Evolutionary conservation across 2,329 filamentous ascomycete genomes (phyloP).

Genomic region (Fusarium albosuccineum): DNA sequence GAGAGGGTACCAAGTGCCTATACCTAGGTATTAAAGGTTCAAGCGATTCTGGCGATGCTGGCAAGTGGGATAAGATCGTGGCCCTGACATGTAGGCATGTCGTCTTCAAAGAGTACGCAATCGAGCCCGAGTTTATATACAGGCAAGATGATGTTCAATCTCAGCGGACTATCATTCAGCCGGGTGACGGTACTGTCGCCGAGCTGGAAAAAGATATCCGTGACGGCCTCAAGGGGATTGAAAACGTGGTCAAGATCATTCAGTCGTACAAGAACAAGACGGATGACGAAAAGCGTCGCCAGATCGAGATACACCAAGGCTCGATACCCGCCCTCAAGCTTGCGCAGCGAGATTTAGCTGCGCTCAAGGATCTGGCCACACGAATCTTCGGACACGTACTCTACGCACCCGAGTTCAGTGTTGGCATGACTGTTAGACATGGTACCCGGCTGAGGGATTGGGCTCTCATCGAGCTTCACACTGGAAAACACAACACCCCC

Average conservation of each 20-base stretch:
- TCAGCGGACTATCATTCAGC: slow-evolving; percentile 10
- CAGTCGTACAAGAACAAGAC: not conserved
- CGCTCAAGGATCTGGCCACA: not conserved
- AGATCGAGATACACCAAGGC: not conserved
- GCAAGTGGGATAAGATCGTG: not conserved
- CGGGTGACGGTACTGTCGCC: not conserved
- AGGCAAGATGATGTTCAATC: not conserved
- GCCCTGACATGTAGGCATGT: slow-evolving; percentile 25
- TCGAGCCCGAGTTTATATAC: slow-evolving; percentile 1
- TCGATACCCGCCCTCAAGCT: no score
- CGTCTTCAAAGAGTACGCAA: not conserved
- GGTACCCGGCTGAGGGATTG: not conserved
- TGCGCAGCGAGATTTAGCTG: not conserved
- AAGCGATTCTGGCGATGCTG: no score
- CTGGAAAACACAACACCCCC: not conserved
- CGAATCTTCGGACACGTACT: not conserved
- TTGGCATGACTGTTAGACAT: no score
- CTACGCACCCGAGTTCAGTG: not conserved
- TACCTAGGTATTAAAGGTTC: slow-evolving; percentile 7
- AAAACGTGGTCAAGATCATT: no score
- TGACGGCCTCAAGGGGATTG: no score
- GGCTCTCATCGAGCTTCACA: slow-evolving; percentile 4
- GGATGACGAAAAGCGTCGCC: no score
- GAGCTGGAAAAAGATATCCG: not conserved
- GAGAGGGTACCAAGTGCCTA: not conserved